phyloP scores from a whole-genome alignment of 129 eudicot genomes.

The Artemisia argyi region DNA sequence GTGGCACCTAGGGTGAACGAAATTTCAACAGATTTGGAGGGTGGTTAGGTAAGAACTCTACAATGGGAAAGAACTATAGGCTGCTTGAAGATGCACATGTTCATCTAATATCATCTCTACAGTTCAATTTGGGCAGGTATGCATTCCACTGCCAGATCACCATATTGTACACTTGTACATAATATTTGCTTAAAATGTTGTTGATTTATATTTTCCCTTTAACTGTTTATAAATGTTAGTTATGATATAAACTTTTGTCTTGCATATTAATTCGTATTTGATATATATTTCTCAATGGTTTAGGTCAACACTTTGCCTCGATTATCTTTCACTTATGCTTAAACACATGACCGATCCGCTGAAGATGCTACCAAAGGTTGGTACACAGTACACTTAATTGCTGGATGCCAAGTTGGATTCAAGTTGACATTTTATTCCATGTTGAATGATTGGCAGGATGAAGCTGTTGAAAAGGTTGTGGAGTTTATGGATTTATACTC shows the following conservation, averaged over 20 bases:
- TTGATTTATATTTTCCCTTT: background rate
- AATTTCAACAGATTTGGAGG: slow-evolving; percentile 98
- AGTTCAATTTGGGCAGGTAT: slow-evolving; percentile 78
- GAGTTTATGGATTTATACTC: slow-evolving; percentile 96
- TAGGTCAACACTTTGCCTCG: slow-evolving; percentile 81
- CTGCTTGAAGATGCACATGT: slow-evolving; percentile 91
- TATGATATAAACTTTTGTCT: background rate
- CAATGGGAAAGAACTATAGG: slow-evolving; percentile 90
- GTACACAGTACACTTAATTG: background rate
- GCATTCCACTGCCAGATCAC: slow-evolving; percentile 6
- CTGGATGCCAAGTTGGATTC: background rate
- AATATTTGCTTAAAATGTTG: background rate
- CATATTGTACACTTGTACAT: background rate
- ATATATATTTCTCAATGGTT: slow-evolving; percentile 18
- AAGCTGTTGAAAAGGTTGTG: slow-evolving; percentile 92
- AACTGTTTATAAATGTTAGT: slow-evolving; percentile 3
- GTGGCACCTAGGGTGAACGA: slow-evolving; percentile 72
- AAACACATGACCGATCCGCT: slow-evolving; percentile 88
- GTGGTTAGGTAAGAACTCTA: slow-evolving; percentile 98
- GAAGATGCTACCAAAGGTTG: slow-evolving; percentile 57
- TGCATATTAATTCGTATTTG: background rate
- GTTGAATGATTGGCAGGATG: slow-evolving; percentile 56
- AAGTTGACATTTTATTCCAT: background rate
- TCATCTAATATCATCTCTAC: slow-evolving; percentile 84
- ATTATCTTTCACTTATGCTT: slow-evolving; percentile 69